A percentile compares a stretch with the other conserved stretches of the same genome.
Evolutionary conservation across 2,329 filamentous ascomycete genomes (phyloP).

Genomic region (Aspergillus sp.): DNA sequence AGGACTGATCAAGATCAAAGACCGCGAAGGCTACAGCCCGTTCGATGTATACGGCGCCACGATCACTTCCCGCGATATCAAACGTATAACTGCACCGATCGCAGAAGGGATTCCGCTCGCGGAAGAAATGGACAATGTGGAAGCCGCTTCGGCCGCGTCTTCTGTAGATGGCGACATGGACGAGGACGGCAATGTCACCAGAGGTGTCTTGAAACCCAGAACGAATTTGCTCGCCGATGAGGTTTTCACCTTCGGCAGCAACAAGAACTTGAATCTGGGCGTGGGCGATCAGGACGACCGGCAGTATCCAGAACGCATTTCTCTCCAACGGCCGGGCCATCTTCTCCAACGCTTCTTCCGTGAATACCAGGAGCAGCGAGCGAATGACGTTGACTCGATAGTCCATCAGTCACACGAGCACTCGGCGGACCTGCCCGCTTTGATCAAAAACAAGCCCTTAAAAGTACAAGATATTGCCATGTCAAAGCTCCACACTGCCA

Average conservation of each 20-base stretch:
- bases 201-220: conserved; percentile 28
- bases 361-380: conserved; percentile 55
- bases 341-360: conserved; percentile 71
- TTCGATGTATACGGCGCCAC: conserved; percentile 91
- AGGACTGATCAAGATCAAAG: conserved; percentile 89
- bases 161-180: conserved; percentile 51
- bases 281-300: conserved; percentile 95
- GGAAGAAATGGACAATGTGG: conserved; percentile 48
- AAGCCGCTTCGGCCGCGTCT: conserved; percentile 25
- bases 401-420: conserved; percentile 26
- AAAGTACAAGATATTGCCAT: conserved; percentile 78
- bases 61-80: conserved; percentile 73
- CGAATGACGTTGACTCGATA: conserved; percentile 25
- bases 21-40: conserved; percentile 89
- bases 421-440: conserved; percentile 63
- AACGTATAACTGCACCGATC: conserved; percentile 29
- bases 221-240: conserved; percentile 68
- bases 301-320: conserved; percentile 84
- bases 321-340: conserved; percentile 72
- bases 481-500: conserved; percentile 87
- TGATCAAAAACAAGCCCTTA: conserved; percentile 70
- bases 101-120: conserved; percentile 29
- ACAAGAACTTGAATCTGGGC: conserved; percentile 89
- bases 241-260: conserved; percentile 91
- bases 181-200: conserved; percentile 35